Evolutionary conservation across 495 filamentous ascomycete genomes (phyloP).

Genomic region (Ramalina intermedia): DNA sequence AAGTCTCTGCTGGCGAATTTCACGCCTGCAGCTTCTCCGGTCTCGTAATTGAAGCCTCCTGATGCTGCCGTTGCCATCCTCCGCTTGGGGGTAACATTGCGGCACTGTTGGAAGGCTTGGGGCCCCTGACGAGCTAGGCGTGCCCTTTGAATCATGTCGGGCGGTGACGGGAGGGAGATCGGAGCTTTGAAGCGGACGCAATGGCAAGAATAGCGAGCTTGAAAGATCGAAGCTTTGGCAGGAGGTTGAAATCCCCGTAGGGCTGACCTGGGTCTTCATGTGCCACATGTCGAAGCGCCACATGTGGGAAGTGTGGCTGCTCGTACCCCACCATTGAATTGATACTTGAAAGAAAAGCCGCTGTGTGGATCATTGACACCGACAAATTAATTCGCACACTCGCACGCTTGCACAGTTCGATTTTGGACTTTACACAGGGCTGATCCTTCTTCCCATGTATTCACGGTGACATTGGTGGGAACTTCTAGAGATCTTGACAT

Average conservation of each 20-base stretch:
- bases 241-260: neutral
- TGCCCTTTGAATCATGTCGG: conserved; percentile 73
- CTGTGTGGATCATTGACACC: neutral
- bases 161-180: conserved; percentile 28
- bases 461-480: conserved; percentile 48
- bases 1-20: conserved; percentile 85
- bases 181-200: conserved; percentile 12
- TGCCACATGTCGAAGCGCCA: neutral
- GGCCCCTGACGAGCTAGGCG: conserved; percentile 62
- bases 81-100: conserved; percentile 45
- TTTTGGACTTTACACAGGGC: conserved; percentile 9
- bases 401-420: conserved; percentile 7
- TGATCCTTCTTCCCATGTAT: conserved; percentile 11
- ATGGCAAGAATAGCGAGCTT: conserved; percentile 3
- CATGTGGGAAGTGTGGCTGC: neutral
- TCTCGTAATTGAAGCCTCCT: conserved; percentile 74
- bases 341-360: too few species aligned
- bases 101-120: conserved; percentile 54
- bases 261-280: neutral
- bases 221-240: too few species aligned
- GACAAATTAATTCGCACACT: neutral
- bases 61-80: conserved; percentile 71
- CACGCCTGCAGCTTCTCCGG: conserved; percentile 67
- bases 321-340: conserved; percentile 6
- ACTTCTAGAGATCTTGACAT: conserved; percentile 60